A percentile compares a stretch with the other conserved stretches of the same genome.
Evolutionary conservation across 345 rosid genomes (phyloP).

Genomic region (Raphanus sativus): DNA sequence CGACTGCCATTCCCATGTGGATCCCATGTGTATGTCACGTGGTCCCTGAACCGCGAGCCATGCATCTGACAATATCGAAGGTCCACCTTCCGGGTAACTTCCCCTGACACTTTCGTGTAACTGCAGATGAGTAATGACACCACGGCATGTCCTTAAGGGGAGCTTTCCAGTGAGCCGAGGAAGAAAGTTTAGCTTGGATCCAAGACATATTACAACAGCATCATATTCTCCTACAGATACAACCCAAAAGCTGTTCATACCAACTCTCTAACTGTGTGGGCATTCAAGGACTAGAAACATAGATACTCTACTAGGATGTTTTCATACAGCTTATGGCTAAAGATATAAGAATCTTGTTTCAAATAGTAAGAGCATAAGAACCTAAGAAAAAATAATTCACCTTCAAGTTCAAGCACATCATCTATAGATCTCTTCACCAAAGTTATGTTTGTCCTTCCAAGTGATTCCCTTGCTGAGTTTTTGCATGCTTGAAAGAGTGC

Average conservation of each 20-base stretch:
- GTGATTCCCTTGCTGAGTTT: slow-evolving; percentile 49
- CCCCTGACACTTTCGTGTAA: slow-evolving; percentile 53
- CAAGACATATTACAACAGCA: slow-evolving; percentile 75
- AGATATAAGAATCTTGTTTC: slow-evolving; percentile 5
- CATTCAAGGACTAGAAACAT: neutral
- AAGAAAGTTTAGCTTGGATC: slow-evolving; percentile 74
- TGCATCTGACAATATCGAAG: slow-evolving; percentile 78
- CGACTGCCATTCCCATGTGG: slow-evolving; percentile 95
- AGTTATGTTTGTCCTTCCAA: slow-evolving; percentile 47
- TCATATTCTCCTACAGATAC: slow-evolving; percentile 60
- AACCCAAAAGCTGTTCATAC: neutral
- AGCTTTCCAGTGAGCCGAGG: slow-evolving; percentile 77
- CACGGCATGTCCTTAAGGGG: slow-evolving; percentile 89
- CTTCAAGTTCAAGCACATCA: slow-evolving; percentile 63
- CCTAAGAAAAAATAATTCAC: slow-evolving; percentile 37
- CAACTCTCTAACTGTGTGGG: neutral
- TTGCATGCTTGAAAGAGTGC: slow-evolving; percentile 84
- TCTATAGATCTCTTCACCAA: slow-evolving; percentile 55
- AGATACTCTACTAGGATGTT: neutral
- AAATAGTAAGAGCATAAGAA: slow-evolving; percentile 3
- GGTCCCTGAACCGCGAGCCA: slow-evolving; percentile 85
- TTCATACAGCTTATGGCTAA: slow-evolving; percentile 5
- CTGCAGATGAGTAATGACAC: slow-evolving; percentile 68
- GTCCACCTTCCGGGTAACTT: slow-evolving; percentile 60
- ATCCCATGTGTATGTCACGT: slow-evolving; percentile 60